Conservation (phyloP, 177 flowering plant genomes). For the Tripterygium wilfordii region DNA sequence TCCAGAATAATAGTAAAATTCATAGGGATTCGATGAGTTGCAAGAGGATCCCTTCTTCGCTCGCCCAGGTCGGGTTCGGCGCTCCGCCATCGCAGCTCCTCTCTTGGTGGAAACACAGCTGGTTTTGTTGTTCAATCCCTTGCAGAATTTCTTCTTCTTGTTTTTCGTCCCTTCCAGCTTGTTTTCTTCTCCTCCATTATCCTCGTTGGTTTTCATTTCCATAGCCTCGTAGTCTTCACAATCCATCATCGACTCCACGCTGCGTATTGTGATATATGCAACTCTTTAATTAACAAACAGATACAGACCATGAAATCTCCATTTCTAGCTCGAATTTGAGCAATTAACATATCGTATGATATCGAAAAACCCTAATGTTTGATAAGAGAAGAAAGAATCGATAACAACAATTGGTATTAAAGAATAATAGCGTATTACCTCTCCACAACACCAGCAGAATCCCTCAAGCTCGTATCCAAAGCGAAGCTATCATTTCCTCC, state of each 20-base stretch:
- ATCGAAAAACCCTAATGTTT: slow-evolving; percentile 33
- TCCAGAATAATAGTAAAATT: slow-evolving; percentile 73
- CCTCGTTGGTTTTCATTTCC: slow-evolving; percentile 1
- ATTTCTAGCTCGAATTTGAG: too few relatives aligned
- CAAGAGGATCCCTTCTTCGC: slow-evolving; percentile 10
- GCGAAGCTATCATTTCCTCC: slow-evolving; percentile 22
- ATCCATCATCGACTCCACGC: slow-evolving; percentile 24
- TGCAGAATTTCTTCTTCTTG: background rate
- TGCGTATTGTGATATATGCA: slow-evolving; percentile 1
- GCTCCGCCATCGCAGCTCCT: background rate
- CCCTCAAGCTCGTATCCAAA: slow-evolving; percentile 27
- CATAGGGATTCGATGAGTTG: slow-evolving; percentile 22
- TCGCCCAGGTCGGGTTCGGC: slow-evolving; percentile 15
- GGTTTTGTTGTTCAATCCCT: background rate
- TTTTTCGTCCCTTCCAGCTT: background rate
- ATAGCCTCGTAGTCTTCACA: background rate
- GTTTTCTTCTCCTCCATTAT: background rate
- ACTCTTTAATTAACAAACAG: slow-evolving; percentile 2
- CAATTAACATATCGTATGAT: too few relatives aligned
- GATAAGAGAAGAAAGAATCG: background rate
- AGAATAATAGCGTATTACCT: slow-evolving; percentile 22
- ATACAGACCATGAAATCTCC: background rate
- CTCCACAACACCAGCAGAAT: slow-evolving; percentile 29
- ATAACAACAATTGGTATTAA: slow-evolving; percentile 4
- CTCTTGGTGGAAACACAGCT: too few relatives aligned